These are phyloP conservation scores for Magnolia changhungtana DNA, from an alignment of 164 flowering plant genomes.

Conservation along the genomic window DNA sequence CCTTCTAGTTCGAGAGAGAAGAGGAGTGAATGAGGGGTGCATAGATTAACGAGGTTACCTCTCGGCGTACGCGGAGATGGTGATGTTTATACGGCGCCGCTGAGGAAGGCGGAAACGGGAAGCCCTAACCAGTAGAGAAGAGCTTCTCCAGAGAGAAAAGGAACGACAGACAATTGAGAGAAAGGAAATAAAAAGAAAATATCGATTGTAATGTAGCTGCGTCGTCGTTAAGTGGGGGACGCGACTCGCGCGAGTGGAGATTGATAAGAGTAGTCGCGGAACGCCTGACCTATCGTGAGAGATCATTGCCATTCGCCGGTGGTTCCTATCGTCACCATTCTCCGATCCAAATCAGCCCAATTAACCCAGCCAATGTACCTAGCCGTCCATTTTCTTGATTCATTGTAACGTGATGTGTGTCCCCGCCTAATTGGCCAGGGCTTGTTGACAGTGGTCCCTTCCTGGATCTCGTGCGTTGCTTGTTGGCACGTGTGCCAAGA, in stretches of 20 bases:
- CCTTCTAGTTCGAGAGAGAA: not conserved
- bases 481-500: too few relatives aligned
- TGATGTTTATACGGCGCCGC: conserved; percentile 23
- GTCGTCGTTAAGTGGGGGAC: not conserved
- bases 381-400: too few relatives aligned
- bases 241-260: not conserved
- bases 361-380: too few relatives aligned
- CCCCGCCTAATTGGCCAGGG: too few relatives aligned
- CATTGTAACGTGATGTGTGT: too few relatives aligned
- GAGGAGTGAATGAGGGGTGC: not conserved
- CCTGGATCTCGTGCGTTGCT: too few relatives aligned
- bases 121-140: conserved; percentile 15
- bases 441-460: too few relatives aligned
- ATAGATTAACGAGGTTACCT: conserved; percentile 30
- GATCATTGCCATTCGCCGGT: not conserved
- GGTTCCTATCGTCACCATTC: too few relatives aligned
- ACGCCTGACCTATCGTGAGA: not conserved
- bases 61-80: conserved; percentile 20
- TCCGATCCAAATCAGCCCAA: too few relatives aligned
- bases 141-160: conserved; percentile 3
- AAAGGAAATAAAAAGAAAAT: not conserved
- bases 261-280: not conserved
- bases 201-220: not conserved
- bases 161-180: not conserved
- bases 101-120: conserved; percentile 8